Conservation (phyloP, 2,329 filamentous ascomycete genomes). For the Neonectria punicea region DNA sequence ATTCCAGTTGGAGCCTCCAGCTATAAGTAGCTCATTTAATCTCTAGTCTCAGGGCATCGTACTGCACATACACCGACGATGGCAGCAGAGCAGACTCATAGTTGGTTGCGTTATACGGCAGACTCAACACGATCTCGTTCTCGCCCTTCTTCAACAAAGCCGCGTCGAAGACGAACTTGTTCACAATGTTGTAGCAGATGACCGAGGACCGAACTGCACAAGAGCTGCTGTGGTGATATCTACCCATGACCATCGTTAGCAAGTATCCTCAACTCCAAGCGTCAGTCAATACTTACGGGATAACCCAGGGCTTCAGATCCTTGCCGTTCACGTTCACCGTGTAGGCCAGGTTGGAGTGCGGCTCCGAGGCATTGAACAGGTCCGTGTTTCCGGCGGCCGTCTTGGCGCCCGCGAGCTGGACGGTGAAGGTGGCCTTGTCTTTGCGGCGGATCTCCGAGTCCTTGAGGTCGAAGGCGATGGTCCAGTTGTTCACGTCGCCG, state of each 20-base stretch:
- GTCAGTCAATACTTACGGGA: constrained; percentile 54
- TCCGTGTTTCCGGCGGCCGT: constrained; percentile 71
- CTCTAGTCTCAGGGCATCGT: constrained; percentile 71
- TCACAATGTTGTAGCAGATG: constrained; percentile 69
- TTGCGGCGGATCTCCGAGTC: constrained; percentile 53
- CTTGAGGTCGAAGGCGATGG: constrained; percentile 61
- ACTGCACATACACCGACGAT: constrained; percentile 69
- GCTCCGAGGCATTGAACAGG: constrained; percentile 61
- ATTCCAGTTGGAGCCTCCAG: neutral
- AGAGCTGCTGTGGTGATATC: constrained; percentile 52
- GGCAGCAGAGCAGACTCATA: constrained; percentile 67
- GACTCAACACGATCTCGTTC: constrained; percentile 66
- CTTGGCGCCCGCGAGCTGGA: constrained; percentile 72
- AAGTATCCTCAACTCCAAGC: neutral
- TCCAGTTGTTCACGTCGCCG: constrained; percentile 67
- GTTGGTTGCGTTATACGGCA: constrained; percentile 69
- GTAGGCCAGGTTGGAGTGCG: constrained; percentile 63
- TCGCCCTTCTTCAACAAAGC: constrained; percentile 59
- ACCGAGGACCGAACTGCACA: constrained; percentile 70
- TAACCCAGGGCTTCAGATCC: constrained; percentile 63
- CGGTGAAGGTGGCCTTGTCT: constrained; percentile 65
- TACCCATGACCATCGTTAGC: constrained; percentile 15
- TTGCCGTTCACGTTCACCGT: constrained; percentile 53
- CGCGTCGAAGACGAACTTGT: constrained; percentile 68
- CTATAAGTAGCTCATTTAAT: constrained; percentile 44